Evolutionary conservation across 2,329 filamentous ascomycete genomes (phyloP).

Genomic region (Ophiostoma pallidulum): DNA sequence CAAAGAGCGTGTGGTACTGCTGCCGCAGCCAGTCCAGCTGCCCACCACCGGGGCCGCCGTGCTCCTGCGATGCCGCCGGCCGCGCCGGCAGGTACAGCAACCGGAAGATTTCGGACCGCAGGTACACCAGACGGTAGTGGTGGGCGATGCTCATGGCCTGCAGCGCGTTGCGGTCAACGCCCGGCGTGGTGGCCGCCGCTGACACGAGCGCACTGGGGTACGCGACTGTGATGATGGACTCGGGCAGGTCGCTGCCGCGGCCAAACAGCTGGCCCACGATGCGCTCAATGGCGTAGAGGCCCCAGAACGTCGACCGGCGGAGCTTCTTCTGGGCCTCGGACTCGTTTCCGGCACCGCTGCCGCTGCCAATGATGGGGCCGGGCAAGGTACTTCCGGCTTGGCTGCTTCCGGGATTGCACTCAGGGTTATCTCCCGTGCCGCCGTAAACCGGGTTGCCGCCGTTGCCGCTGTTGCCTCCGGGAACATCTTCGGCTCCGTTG

Average conservation of each 20-base stretch:
- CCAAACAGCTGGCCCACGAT: conserved; percentile 29
- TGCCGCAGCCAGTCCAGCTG: conserved; percentile 12
- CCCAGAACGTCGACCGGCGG: conserved; percentile 24
- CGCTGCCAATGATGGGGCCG: too few relatives aligned
- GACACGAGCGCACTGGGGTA: conserved; percentile 20
- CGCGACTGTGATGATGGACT: conserved; percentile 27
- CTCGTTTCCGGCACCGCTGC: neutral
- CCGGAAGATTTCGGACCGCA: conserved; percentile 27
- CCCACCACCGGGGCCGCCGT: neutral
- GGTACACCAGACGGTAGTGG: conserved; percentile 27
- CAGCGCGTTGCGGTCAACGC: conserved; percentile 13
- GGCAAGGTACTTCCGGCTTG: too few relatives aligned
- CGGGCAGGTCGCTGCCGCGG: conserved; percentile 27
- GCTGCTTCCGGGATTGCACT: too few relatives aligned
- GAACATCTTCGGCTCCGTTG: neutral
- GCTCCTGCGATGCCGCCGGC: neutral
- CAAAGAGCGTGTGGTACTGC: conserved; percentile 11
- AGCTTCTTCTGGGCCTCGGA: conserved; percentile 9
- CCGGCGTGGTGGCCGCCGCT: neutral
- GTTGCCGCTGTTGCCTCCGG: neutral
- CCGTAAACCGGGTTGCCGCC: too few relatives aligned
- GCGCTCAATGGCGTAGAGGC: conserved; percentile 27
- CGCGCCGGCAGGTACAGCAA: conserved; percentile 16
- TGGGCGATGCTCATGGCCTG: conserved; percentile 23
- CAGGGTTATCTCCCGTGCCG: neutral